Conservation (phyloP, 139 green algal genomes). For the Coccomyxa sp. region DNA sequence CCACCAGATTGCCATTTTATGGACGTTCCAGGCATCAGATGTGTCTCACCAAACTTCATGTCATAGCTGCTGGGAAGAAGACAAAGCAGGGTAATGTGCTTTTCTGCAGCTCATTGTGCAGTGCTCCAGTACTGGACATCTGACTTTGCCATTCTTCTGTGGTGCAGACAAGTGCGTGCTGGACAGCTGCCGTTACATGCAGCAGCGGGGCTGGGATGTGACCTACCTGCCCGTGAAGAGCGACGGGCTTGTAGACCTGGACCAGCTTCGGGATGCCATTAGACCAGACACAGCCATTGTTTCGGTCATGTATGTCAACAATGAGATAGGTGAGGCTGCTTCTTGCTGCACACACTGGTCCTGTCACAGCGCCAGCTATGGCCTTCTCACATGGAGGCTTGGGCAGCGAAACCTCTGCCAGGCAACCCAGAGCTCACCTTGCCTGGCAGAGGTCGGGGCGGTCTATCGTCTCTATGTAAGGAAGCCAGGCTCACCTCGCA, state of each 20-base stretch:
- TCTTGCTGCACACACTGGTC: neutral
- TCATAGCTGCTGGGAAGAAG: too few relatives aligned
- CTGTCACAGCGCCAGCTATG: too few relatives aligned
- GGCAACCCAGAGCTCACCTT: too few relatives aligned
- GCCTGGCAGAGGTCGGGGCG: neutral
- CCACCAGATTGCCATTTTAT: neutral
- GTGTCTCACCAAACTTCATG: too few relatives aligned
- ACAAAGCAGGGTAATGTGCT: too few relatives aligned
- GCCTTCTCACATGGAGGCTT: too few relatives aligned
- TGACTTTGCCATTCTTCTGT: neutral
- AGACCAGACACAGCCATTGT: slow-evolving; percentile 86
- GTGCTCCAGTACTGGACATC: too few relatives aligned
- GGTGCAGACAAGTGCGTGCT: slow-evolving; percentile 93
- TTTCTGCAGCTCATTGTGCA: too few relatives aligned
- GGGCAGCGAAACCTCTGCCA: too few relatives aligned
- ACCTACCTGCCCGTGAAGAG: slow-evolving; percentile 91
- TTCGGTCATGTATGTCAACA: slow-evolving; percentile 97
- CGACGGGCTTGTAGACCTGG: slow-evolving; percentile 83
- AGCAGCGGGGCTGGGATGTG: slow-evolving; percentile 88
- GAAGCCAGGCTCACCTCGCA: too few relatives aligned
- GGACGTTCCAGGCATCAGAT: too few relatives aligned
- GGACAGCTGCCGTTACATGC: slow-evolving; percentile 88
- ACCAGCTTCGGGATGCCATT: slow-evolving; percentile 75
- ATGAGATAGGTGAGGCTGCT: slow-evolving; percentile 84
- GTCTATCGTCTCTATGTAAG: neutral